phyloP scores from a whole-genome alignment of 345 rosid genomes.

The Combretum micranthum region DNA sequence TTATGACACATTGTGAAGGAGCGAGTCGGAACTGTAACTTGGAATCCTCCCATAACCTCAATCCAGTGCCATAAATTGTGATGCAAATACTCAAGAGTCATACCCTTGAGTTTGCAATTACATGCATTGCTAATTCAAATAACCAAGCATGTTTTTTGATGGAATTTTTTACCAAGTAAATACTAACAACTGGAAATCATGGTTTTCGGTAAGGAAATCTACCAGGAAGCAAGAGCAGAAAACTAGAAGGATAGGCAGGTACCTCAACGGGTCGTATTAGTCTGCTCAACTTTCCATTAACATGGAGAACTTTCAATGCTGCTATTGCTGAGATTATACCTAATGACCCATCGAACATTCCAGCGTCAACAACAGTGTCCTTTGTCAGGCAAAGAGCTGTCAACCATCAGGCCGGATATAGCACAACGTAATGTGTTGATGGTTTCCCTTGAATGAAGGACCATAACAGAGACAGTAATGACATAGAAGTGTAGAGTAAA shows the following conservation, averaged over 20 bases:
- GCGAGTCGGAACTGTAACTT: too few relatives aligned
- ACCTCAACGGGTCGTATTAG: constrained; percentile 91
- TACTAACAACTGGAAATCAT: too few relatives aligned
- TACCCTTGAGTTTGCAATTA: too few relatives aligned
- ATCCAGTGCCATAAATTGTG: too few relatives aligned
- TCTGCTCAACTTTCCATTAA: constrained; percentile 41
- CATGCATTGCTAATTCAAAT: too few relatives aligned
- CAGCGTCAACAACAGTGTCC: constrained; percentile 99
- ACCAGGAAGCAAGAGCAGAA: neutral
- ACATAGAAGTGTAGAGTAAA: too few relatives aligned
- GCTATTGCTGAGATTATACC: constrained; percentile 83
- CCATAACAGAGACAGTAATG: neutral
- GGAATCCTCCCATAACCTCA: too few relatives aligned
- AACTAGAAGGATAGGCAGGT: constrained; percentile 9
- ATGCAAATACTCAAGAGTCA: too few relatives aligned
- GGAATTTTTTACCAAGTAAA: too few relatives aligned
- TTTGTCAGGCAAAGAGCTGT: constrained; percentile 31
- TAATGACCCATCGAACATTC: constrained; percentile 88
- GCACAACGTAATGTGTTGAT: constrained; percentile 3
- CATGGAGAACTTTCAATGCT: constrained; percentile 66
- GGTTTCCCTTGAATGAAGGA: constrained; percentile 1
- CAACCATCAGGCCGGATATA: constrained; percentile 20
- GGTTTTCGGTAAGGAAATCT: too few relatives aligned
- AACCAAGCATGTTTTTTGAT: too few relatives aligned
- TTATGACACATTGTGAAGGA: too few relatives aligned